Percentiles rank a stretch among this genome's conserved stretches.
Conservation (phyloP, 129 eudicot genomes). For the Lactuca sativa region DNA sequence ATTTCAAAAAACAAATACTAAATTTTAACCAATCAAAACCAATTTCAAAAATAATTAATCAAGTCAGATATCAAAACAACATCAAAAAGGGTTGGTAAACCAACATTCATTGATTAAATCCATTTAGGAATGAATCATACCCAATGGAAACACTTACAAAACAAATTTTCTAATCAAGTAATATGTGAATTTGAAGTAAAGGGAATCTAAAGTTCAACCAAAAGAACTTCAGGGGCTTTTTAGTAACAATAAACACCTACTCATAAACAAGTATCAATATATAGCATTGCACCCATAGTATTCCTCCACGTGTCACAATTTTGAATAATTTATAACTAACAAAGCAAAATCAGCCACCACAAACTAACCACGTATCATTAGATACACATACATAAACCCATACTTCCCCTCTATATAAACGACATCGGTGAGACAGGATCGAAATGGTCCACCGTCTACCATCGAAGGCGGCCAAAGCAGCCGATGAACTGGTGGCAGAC, state of each 20-base stretch:
- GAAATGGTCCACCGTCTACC: not conserved
- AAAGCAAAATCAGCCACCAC: constrained; percentile 3
- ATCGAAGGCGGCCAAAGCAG: not conserved
- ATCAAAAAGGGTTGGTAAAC: no score
- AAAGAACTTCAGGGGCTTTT: not conserved
- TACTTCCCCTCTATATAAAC: not conserved
- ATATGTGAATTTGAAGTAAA: not conserved
- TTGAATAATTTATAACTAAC: not conserved
- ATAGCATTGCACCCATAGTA: not conserved
- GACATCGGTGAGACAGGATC: not conserved
- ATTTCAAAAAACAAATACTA: no score
- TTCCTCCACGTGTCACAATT: not conserved
- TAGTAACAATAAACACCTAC: not conserved
- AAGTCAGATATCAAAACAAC: no score
- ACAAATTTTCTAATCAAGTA: not conserved
- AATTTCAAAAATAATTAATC: no score
- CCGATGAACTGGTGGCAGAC: constrained; percentile 17
- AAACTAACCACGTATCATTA: not conserved
- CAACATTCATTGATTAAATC: no score
- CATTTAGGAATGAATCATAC: no score
- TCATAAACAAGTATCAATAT: not conserved
- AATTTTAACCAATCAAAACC: no score
- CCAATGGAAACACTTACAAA: not conserved
- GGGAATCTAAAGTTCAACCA: not conserved
- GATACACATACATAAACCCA: not conserved